Conservation (phyloP, 2,329 filamentous ascomycete species). For the Fusarium dimerum region DNA sequence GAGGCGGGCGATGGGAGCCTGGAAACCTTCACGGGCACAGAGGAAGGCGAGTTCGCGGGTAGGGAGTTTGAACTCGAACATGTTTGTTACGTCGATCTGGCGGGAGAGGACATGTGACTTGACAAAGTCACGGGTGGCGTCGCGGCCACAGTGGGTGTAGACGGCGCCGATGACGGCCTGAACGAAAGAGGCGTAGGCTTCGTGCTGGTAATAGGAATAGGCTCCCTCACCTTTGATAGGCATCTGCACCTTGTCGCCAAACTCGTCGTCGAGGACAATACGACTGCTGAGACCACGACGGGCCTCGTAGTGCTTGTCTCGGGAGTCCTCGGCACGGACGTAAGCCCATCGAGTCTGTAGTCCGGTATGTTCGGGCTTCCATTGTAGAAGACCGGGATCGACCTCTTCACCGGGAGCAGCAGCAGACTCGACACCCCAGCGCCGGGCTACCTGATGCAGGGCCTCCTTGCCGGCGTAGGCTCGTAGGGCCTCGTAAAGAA, state of each 20-base stretch:
- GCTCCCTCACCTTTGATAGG: conserved; percentile 30
- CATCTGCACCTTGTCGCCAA: conserved; percentile 62
- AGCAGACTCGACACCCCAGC: conserved; percentile 93
- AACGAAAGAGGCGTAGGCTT: conserved; percentile 74
- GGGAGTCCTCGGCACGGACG: conserved; percentile 50
- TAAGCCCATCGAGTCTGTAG: conserved; percentile 52
- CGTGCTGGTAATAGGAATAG: conserved; percentile 71
- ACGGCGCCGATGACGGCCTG: conserved; percentile 81
- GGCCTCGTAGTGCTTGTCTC: conserved; percentile 45
- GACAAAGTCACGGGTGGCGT: conserved; percentile 80
- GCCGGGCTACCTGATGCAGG: conserved; percentile 69
- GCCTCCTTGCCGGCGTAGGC: conserved; percentile 79
- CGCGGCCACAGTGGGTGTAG: conserved; percentile 80
- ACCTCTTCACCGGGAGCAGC: conserved; percentile 87
- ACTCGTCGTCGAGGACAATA: conserved; percentile 80
- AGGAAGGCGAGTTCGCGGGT: conserved; percentile 80
- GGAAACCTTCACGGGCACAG: conserved; percentile 87
- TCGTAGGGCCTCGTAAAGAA: conserved; percentile 82
- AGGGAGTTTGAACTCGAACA: conserved; percentile 85
- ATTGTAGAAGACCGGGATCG: conserved; percentile 88
- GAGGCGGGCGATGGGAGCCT: conserved; percentile 80
- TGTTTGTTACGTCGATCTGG: conserved; percentile 69
- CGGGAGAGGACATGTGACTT: conserved; percentile 80
- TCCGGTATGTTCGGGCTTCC: conserved; percentile 53
- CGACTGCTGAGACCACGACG: conserved; percentile 73